A percentile compares a stretch with the other conserved stretches of the same genome.
Conservation (phyloP, 2,329 filamentous ascomycete genomes). For the Calonectria henricotiae region DNA sequence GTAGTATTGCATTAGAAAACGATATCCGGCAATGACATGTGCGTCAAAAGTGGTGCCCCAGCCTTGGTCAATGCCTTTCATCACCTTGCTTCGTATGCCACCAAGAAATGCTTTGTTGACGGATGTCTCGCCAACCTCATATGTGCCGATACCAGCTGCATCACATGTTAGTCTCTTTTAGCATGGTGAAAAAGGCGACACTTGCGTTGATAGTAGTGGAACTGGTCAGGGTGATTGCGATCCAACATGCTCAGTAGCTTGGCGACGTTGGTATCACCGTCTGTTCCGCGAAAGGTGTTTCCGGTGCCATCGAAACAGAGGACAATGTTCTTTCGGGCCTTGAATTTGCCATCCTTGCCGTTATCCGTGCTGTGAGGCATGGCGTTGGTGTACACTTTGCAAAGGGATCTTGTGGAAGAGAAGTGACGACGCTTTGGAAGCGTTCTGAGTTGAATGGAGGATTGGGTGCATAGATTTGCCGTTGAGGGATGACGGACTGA, state of each 20-base stretch:
- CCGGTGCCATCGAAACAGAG: slow-evolving; percentile 69
- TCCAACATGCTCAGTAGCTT: slow-evolving; percentile 67
- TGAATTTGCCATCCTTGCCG: neutral
- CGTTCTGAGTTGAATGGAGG: neutral
- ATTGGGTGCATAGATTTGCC: neutral
- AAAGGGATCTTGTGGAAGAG: neutral
- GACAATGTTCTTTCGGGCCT: slow-evolving; percentile 60
- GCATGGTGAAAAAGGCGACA: neutral
- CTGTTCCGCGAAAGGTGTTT: slow-evolving; percentile 64
- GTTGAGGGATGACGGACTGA: neutral
- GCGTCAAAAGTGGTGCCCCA: slow-evolving; percentile 66
- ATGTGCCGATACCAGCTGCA: slow-evolving; percentile 54
- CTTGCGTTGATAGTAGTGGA: slow-evolving; percentile 68
- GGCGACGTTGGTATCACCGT: slow-evolving; percentile 70
- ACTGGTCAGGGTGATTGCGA: slow-evolving; percentile 62
- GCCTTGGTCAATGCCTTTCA: slow-evolving; percentile 50
- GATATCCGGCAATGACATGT: slow-evolving; percentile 69
- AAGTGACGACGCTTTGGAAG: neutral
- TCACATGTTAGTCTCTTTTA: neutral
- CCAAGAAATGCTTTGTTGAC: slow-evolving; percentile 60
- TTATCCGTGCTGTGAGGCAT: neutral
- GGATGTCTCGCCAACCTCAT: slow-evolving; percentile 62
- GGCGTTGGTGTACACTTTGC: neutral
- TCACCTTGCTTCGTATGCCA: neutral
- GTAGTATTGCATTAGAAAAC: slow-evolving; percentile 66